Conservation (phyloP, 495 filamentous ascomycete species). For the Aspergillus wentii region DNA sequence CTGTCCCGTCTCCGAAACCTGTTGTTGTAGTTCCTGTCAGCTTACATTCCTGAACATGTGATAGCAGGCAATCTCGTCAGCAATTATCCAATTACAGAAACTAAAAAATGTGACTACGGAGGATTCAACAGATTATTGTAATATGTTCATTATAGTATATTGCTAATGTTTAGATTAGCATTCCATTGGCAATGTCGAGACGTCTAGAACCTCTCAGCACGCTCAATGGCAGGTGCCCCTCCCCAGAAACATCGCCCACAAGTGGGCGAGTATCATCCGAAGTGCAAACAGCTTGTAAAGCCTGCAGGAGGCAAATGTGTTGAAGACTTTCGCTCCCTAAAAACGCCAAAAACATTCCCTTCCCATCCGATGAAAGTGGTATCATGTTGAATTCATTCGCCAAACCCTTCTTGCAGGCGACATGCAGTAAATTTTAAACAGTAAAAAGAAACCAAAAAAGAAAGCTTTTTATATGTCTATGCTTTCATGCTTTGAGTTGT, state of each 20-base stretch:
- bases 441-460: slow-evolving; percentile 11
- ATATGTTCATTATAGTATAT: slow-evolving; percentile 34
- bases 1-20: too few species aligned
- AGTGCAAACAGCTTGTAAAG: slow-evolving; percentile 3
- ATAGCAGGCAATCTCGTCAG: too few species aligned
- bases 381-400: slow-evolving; percentile 54
- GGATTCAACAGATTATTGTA: too few species aligned
- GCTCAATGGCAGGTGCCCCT: slow-evolving; percentile 2
- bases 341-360: slow-evolving; percentile 45
- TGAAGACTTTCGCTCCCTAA: slow-evolving; percentile 42
- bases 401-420: slow-evolving; percentile 25
- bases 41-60: too few species aligned
- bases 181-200: too few species aligned
- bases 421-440: slow-evolving; percentile 21
- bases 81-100: too few species aligned
- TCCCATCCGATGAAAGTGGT: slow-evolving; percentile 48
- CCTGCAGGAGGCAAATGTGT: slow-evolving; percentile 20
- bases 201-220: slow-evolving; percentile 9
- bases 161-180: slow-evolving; percentile 48
- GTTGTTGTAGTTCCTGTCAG: too few species aligned
- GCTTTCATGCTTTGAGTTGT: slow-evolving; percentile 53
- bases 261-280: slow-evolving; percentile 7
- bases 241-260: slow-evolving; percentile 7
- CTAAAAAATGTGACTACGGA: too few species aligned
- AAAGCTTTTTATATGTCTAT: slow-evolving; percentile 37